Evolutionary conservation across 768 basidiomycete species (phyloP).

Genomic region (Panaeolus cyanescens): DNA sequence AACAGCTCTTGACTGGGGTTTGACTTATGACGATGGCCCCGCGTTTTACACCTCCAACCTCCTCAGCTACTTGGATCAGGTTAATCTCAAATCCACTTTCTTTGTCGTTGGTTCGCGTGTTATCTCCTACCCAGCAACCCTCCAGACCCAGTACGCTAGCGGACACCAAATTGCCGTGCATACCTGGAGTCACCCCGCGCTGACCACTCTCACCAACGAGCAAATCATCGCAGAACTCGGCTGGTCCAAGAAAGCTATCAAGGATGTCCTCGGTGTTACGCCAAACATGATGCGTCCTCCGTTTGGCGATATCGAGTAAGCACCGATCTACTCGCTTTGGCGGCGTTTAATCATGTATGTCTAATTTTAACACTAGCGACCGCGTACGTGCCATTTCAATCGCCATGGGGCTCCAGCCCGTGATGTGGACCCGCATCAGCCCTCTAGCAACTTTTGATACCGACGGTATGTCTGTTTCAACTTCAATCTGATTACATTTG

Average conservation of each 20-base stretch:
- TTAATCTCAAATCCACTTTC: constrained; percentile 78
- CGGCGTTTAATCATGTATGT: constrained; percentile 6
- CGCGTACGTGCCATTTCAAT: constrained; percentile 82
- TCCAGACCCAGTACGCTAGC: constrained; percentile 75
- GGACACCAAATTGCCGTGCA: constrained; percentile 78
- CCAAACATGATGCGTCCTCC: constrained; percentile 83
- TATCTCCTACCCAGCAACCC: constrained; percentile 65
- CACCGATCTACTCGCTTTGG: constrained; percentile 9
- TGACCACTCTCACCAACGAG: constrained; percentile 79
- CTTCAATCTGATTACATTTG: background rate
- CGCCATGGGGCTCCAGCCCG: constrained; percentile 81
- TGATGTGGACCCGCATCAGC: constrained; percentile 82
- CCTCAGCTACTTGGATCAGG: constrained; percentile 64
- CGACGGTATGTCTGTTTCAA: constrained; percentile 41
- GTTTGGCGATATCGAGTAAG: constrained; percentile 77
- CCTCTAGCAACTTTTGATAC: constrained; percentile 70
- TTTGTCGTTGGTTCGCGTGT: constrained; percentile 85
- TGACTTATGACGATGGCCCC: constrained; percentile 80
- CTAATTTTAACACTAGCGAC: constrained; percentile 47
- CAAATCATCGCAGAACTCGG: constrained; percentile 86
- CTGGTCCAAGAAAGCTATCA: constrained; percentile 85
- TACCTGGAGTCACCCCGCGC: constrained; percentile 69
- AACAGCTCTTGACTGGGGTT: constrained; percentile 54
- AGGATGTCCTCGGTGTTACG: constrained; percentile 76
- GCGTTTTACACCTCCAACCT: constrained; percentile 75